Conservation (phyloP, 2,329 filamentous ascomycete genomes). For the Talaromyces verruculosus region DNA sequence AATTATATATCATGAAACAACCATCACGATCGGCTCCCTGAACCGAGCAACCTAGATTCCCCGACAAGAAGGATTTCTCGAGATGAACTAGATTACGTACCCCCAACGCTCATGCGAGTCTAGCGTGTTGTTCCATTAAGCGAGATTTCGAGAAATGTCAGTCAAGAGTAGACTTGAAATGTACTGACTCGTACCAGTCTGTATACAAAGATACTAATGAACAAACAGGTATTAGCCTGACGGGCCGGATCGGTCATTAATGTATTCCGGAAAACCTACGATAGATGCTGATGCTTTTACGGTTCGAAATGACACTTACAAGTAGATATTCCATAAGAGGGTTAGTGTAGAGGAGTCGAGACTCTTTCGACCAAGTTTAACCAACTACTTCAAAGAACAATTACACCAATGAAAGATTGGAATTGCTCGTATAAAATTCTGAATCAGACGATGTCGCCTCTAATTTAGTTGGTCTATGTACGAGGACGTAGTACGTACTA, state of each 20-base stretch:
- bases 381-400: no score
- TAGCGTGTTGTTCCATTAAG: background rate
- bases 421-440: background rate
- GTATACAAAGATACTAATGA: background rate
- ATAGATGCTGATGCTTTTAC: background rate
- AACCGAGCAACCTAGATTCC: slow-evolving; percentile 7
- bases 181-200: slow-evolving; percentile 6
- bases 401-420: background rate
- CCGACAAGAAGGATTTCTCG: background rate
- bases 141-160: background rate
- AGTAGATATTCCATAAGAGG: background rate
- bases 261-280: slow-evolving; percentile 12
- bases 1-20: background rate
- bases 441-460: slow-evolving; percentile 4
- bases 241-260: slow-evolving; percentile 16
- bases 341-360: background rate
- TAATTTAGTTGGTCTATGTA: background rate
- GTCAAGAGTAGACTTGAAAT: background rate
- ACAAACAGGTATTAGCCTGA: slow-evolving; percentile 6
- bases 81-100: background rate
- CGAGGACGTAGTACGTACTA: background rate
- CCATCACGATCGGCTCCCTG: slow-evolving; percentile 13
- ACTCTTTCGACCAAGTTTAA: background rate
- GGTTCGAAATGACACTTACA: background rate
- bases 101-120: background rate